phyloP scores from a whole-genome alignment of 1,284 basidiomycete species.

The Ustilago nuda region DNA sequence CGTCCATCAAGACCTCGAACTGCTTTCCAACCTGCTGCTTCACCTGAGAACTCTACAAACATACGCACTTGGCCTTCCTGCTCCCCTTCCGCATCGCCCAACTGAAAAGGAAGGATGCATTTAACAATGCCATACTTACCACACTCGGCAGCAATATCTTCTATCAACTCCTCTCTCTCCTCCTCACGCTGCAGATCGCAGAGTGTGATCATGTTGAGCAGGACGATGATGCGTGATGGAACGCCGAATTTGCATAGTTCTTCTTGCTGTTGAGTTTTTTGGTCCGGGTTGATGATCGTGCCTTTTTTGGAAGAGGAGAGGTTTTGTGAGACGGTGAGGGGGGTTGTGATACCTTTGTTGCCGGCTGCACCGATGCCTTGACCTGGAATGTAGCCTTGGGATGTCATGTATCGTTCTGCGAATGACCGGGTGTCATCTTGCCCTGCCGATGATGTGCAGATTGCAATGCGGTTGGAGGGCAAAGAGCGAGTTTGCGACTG shows the following conservation, averaged over 20 bases:
- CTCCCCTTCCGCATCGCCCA: not conserved
- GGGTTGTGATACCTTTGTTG: constrained; percentile 54
- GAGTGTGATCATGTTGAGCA: constrained; percentile 25
- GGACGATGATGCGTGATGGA: constrained; percentile 22
- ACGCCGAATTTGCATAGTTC: constrained; percentile 23
- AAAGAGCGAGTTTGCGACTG: constrained; percentile 6
- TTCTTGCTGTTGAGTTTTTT: not conserved
- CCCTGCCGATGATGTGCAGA: not conserved
- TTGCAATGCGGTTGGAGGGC: not conserved
- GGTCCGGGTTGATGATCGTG: constrained; percentile 6
- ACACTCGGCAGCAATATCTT: constrained; percentile 46
- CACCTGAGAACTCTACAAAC: constrained; percentile 61
- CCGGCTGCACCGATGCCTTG: constrained; percentile 61
- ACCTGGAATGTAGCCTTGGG: constrained; percentile 59
- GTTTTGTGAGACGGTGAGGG: constrained; percentile 25
- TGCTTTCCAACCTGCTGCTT: constrained; percentile 56
- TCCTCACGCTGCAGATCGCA: not conserved
- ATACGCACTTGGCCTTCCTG: constrained; percentile 24
- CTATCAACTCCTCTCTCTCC: constrained; percentile 7
- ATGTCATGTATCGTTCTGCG: constrained; percentile 56
- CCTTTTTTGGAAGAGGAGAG: not conserved
- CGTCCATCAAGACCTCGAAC: constrained; percentile 53
- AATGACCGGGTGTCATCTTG: constrained; percentile 28
- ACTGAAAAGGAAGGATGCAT: constrained; percentile 32
- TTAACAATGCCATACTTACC: constrained; percentile 56